Evolutionary conservation across 345 rosid genomes (phyloP).

Genomic region (Ceriops zippeliana): DNA sequence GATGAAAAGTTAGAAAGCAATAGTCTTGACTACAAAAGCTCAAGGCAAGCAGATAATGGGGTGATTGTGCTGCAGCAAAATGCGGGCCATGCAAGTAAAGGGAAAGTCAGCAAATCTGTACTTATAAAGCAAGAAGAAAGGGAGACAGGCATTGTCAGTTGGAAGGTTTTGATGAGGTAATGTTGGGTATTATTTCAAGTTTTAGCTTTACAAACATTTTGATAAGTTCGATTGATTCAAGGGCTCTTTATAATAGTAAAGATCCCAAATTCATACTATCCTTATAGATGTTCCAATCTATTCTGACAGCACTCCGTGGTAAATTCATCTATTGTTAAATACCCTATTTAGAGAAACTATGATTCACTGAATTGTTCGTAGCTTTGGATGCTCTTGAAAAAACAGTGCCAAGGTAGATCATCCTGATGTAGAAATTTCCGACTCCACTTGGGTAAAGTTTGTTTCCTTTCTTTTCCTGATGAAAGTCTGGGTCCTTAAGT

Average conservation of each 20-base stretch:
- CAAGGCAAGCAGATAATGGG: constrained; percentile 49
- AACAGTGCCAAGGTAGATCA: background rate
- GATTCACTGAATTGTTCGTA: no score
- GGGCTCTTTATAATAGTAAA: background rate
- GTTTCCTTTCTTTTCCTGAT: background rate
- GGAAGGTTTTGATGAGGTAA: constrained; percentile 76
- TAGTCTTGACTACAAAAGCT: constrained; percentile 32
- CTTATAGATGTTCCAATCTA: background rate
- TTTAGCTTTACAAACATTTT: background rate
- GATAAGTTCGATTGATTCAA: background rate
- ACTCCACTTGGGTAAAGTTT: background rate
- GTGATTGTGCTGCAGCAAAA: constrained; percentile 39
- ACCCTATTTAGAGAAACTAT: no score
- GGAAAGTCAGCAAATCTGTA: constrained; percentile 70
- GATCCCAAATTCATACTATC: background rate
- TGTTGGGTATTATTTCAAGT: background rate
- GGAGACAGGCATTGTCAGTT: constrained; percentile 87
- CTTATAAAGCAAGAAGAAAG: constrained; percentile 95
- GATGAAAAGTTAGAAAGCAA: constrained; percentile 59
- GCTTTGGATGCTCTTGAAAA: no score
- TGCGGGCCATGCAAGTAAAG: constrained; percentile 34
- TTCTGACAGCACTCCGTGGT: no score
- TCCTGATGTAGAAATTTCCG: background rate
- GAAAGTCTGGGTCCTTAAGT: no score
- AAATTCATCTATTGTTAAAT: no score